These are phyloP conservation scores for Ganoderma lucidum DNA, from an alignment of 1,284 basidiomycete species.

Conservation along the genomic window DNA sequence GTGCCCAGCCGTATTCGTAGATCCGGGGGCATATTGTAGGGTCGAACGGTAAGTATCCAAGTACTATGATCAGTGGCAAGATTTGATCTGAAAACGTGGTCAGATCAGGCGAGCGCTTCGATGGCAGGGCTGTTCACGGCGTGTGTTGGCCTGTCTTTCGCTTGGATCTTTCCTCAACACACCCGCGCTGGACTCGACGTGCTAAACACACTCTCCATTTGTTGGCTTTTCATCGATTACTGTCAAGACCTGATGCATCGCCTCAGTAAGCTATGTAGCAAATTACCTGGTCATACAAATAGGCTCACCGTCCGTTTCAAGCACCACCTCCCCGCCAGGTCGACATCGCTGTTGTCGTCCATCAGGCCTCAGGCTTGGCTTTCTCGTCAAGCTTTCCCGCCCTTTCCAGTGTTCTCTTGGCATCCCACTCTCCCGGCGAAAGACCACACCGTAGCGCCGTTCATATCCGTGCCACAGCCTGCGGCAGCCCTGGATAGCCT, in stretches of 20 bases:
- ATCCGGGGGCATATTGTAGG: too few relatives aligned
- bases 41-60: too few relatives aligned
- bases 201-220: background rate
- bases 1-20: too few relatives aligned
- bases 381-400: background rate
- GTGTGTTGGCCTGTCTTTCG: background rate
- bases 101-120: background rate
- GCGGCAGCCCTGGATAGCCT: background rate
- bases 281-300: background rate
- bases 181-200: background rate
- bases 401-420: background rate
- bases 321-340: background rate
- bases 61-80: background rate
- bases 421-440: background rate
- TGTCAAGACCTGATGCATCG: background rate
- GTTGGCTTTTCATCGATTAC: background rate
- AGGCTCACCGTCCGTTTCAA: background rate
- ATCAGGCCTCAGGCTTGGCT: background rate
- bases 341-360: background rate
- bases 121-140: background rate
- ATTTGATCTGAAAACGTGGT: background rate
- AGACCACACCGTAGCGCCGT: background rate
- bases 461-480: background rate
- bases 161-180: slow-evolving; percentile 1
- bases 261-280: background rate